Base-by-base conservation (phyloP, 306 rosid species). In the Cicer judaicum region DNA sequence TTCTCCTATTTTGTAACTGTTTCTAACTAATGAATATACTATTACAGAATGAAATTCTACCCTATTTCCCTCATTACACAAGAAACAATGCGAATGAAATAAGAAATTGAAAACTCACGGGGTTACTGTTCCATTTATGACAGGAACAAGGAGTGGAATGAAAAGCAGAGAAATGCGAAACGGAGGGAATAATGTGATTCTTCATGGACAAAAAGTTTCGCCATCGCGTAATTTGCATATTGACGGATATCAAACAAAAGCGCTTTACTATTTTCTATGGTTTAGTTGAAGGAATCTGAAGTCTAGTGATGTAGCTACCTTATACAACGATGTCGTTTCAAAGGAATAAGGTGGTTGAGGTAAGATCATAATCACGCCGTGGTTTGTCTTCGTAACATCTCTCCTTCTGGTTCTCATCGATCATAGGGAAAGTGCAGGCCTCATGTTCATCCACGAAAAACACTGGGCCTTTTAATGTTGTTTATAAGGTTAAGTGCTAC, bases 171-270 rank as follows among this genome's bases (percentile, higher is more conserved):
- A 81, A 75, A 64, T 56, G 83, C 69, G 82, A 47, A 36, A 76
- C 39, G 7, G 86, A 76, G 41, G 83, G 68, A 74, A 87, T 62
- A 48, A 83, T 44, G 15, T 77, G 78, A 75, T 85, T 82, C 63
- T 64, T 86, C n/a, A 84, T 49, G 6, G 89, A 57, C 38, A 81
- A 34, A 2, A 82, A 38, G 66, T 78, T 87, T 83, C 89, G 83
- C 85, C 82, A 88, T 89, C 91, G 86, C 76, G 75, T 59, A 44
- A 65, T 43, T 75, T 85, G 91, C 96, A 91, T 89, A 79, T 79
- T 15, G 63, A 64, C 1, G 12, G 48, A 52, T 65, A 68, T 53
- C 59, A 50, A 46, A 24, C 29, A 24, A 24, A 53, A 34, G 21
- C 46, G 60, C 34, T 42, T 62, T 21, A 43, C 54, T 34, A 42